Conservation (phyloP, 495 filamentous ascomycete genomes). For the Aspergillus indologenus region DNA sequence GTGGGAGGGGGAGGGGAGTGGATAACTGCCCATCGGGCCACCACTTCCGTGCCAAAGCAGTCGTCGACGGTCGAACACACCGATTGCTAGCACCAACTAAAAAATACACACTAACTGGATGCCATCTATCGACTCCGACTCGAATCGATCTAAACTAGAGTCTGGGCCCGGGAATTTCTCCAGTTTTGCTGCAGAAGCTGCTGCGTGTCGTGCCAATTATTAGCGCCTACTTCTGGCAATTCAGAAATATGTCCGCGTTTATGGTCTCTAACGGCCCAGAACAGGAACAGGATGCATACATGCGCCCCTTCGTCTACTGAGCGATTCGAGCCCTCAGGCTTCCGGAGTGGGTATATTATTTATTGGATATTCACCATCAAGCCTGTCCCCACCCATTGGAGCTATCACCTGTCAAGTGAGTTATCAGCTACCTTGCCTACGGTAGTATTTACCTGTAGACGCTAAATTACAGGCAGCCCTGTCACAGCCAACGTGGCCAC, state of each 20-base stretch:
- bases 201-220: conserved; percentile 4
- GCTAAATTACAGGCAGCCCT: background rate
- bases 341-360: conserved; percentile 10
- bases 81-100: background rate
- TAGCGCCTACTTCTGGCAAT: background rate
- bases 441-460: background rate
- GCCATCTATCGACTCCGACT: background rate
- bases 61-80: background rate
- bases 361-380: conserved; percentile 5
- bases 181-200: background rate
- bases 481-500: conserved; percentile 5
- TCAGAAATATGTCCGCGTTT: background rate
- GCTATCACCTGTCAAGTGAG: conserved; percentile 13
- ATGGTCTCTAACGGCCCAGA: conserved; percentile 3
- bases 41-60: conserved; percentile 1
- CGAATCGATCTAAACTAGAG: background rate
- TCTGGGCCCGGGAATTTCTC: background rate
- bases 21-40: conserved; percentile 2
- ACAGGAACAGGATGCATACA: background rate
- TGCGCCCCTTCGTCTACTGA: background rate
- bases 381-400: conserved; percentile 5
- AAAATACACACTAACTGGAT: background rate
- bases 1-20: background rate
- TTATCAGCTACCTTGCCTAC: background rate
- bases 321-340: background rate